Evolutionary conservation across 495 filamentous ascomycete genomes (phyloP).

Genomic region (Aspergillus sparsus): DNA sequence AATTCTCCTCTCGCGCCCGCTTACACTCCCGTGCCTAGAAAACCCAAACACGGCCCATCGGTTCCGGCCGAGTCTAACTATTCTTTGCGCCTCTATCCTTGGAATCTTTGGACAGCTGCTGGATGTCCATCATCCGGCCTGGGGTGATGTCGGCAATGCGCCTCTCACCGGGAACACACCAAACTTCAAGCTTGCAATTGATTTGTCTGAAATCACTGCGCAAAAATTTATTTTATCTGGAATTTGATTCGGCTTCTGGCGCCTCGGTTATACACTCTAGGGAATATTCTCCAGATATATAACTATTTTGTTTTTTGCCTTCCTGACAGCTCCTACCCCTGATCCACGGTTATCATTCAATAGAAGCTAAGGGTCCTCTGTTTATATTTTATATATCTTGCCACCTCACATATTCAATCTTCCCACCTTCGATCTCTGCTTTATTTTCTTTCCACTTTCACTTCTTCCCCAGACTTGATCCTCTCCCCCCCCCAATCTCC

Average conservation of each 20-base stretch:
- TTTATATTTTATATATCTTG: conserved; percentile 11
- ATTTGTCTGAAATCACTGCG: no score
- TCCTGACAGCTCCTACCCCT: neutral
- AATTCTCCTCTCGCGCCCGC: neutral
- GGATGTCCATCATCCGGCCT: conserved; percentile 15
- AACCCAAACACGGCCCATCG: neutral
- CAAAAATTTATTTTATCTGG: neutral
- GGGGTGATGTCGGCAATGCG: conserved; percentile 16
- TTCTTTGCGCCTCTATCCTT: neutral
- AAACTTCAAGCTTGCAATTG: neutral
- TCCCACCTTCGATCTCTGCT: neutral
- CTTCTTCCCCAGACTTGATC: conserved; percentile 20
- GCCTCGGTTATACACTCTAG: neutral
- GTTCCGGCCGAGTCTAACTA: conserved; percentile 2
- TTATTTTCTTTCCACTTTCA: conserved; percentile 8
- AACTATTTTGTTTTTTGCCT: neutral
- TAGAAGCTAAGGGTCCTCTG: conserved; percentile 8
- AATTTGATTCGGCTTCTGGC: neutral
- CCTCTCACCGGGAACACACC: neutral
- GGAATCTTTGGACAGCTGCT: neutral
- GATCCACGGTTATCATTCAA: conserved; percentile 3
- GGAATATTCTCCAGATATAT: neutral
- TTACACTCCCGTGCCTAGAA: neutral
- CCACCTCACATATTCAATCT: conserved; percentile 12
- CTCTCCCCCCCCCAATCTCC: no score